A percentile compares a stretch with the other conserved stretches of the same genome.
These are phyloP conservation scores for Colletotrichum sp. DNA, from an alignment of 2,329 filamentous ascomycete species.

Conservation along the genomic window DNA sequence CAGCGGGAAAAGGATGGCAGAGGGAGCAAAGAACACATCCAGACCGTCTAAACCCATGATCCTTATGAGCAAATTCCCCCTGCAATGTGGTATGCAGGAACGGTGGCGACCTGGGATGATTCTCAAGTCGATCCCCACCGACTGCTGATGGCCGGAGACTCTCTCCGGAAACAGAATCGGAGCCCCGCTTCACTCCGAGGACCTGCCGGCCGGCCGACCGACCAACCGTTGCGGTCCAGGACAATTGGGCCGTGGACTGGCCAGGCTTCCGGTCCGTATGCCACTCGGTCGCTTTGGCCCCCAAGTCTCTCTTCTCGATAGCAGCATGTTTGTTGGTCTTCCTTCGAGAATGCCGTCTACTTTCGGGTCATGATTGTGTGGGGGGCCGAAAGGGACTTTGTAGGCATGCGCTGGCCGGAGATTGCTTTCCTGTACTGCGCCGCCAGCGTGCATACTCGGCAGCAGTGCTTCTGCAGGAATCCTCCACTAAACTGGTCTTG, in stretches of 20 bases:
- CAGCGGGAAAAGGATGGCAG: neutral
- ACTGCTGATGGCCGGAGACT: neutral
- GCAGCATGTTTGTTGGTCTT: neutral
- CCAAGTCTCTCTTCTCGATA: neutral
- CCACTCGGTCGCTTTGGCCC: neutral
- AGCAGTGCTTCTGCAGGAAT: neutral
- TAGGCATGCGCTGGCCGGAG: neutral
- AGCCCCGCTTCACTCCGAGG: neutral
- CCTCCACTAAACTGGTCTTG: neutral
- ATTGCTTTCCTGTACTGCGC: neutral
- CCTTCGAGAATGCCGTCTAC: neutral
- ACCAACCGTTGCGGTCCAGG: neutral
- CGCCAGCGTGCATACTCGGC: neutral
- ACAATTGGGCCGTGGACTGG: neutral
- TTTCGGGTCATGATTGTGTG: neutral
- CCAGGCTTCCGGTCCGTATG: neutral
- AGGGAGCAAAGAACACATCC: neutral
- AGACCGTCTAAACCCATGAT: neutral
- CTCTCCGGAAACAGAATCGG: neutral
- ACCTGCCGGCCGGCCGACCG: neutral
- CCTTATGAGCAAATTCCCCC: neutral
- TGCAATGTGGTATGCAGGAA: neutral
- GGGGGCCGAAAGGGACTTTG: neutral
- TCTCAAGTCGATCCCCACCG: neutral
- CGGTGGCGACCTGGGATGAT: neutral